Evolutionary conservation across 805 yeast genomes (phyloP), one percentile per base, ranked within the genome.

Genomic region (Myxozyma udenii): DNA sequence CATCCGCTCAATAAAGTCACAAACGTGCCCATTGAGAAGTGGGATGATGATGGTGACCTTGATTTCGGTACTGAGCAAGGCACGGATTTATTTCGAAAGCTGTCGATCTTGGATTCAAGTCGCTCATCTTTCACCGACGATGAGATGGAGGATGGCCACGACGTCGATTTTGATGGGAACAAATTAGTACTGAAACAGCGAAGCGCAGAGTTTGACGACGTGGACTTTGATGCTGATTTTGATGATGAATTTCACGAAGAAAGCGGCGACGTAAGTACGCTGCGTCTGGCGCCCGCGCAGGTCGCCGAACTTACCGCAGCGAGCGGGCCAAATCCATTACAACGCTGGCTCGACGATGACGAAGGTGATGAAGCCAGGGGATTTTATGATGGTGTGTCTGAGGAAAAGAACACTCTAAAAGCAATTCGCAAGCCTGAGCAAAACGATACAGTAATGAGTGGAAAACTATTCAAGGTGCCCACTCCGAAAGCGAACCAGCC

Each of bases 41-140:
- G 59, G 59, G 59, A 55, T 30, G 49, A 52, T 35, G 59, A 55
- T 38, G 39, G 41, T 14, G 59, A 55, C n/a, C 26, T 55, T 6
- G 57, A 53, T 2, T 19, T 53, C 24, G 51, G 41, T n/a, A 51
- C 41, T n/a, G 55, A 46, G 22, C 36, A 41, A 16, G 14, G 14
- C 33, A 9, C 21, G 4, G 54, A 50, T 36, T 19, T 52, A n/a
- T 52, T 52, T 22, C 43, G 41, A 18, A 44, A 38, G 32, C 45
- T 52, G 16, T 52, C 57, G 5, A 25, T 35, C 7, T 14, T 39
- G 11, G 53, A 48, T 4, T 41, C 51, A 7, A 41, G 38, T 9
- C 36, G 40, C 12, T 30, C 46, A 18, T 48, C 52, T 6, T 38
- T 40, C 9, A 21, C 41, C 16, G 33, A 28, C 14, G 12, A 28